Conservation (phyloP, 441 rosid genomes). For the Syzygium syzygioides region DNA sequence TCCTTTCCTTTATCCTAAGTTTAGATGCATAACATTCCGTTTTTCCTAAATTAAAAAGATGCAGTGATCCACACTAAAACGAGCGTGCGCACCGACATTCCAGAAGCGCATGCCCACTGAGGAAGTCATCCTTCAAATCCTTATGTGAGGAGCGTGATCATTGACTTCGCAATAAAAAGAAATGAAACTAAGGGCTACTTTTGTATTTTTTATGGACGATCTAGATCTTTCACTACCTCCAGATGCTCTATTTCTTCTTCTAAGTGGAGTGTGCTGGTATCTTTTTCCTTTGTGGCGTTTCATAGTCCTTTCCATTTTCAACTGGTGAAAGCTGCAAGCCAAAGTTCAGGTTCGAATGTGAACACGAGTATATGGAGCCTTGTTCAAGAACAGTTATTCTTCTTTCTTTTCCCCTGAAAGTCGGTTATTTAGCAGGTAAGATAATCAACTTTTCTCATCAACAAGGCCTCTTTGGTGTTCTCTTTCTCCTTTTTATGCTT, state of each 20-base stretch:
- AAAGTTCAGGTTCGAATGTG: not conserved
- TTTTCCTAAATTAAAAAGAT: not conserved
- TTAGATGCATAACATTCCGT: not conserved
- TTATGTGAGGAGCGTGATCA: not conserved
- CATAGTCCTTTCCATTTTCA: not conserved
- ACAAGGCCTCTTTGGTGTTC: not conserved
- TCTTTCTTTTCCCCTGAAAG: not conserved
- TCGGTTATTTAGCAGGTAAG: not conserved
- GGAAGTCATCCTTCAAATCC: constrained; percentile 49
- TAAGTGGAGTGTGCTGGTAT: not conserved
- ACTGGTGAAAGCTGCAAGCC: not conserved
- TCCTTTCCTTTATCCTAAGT: not conserved
- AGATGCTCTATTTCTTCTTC: not conserved
- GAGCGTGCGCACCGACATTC: constrained; percentile 38
- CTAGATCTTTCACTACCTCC: not conserved
- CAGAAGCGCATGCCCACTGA: constrained; percentile 58
- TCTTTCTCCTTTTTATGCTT: not conserved
- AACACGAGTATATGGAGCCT: not conserved
- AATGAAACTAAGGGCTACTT: not conserved
- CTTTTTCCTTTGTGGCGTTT: not conserved
- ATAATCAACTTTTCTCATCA: not conserved
- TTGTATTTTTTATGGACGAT: not conserved
- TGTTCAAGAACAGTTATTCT: not conserved
- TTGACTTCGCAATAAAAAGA: constrained; percentile 46
- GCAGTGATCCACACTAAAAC: not conserved